phyloP scores from a whole-genome alignment of 768 basidiomycete species.

The Russula earlei region DNA sequence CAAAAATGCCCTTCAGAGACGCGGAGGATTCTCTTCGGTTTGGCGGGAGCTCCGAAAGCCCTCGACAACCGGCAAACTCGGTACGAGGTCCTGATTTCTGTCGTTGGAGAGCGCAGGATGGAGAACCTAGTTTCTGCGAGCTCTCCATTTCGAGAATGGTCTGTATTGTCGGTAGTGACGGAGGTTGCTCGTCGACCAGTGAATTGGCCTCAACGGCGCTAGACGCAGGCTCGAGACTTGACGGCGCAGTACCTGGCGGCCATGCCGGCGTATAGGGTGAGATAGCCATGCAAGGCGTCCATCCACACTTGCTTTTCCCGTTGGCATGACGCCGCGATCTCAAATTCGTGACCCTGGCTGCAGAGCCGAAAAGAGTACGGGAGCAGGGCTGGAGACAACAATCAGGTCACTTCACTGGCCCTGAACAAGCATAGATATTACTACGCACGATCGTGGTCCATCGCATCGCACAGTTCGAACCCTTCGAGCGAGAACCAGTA shows the following conservation, averaged over 20 bases:
- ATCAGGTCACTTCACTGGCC: neutral
- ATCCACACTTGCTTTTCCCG: constrained; percentile 88
- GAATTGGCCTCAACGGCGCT: constrained; percentile 13
- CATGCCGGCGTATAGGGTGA: constrained; percentile 31
- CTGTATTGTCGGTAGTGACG: constrained; percentile 27
- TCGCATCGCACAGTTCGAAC: constrained; percentile 61
- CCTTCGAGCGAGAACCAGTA: constrained; percentile 80
- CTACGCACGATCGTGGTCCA: constrained; percentile 64
- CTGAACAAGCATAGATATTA: neutral
- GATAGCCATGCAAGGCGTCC: constrained; percentile 48
- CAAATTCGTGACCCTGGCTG: constrained; percentile 35
- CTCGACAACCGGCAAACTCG: neutral
- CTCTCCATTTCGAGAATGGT: constrained; percentile 25
- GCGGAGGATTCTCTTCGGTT: constrained; percentile 50
- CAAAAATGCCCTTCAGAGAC: constrained; percentile 53
- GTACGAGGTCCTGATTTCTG: constrained; percentile 6
- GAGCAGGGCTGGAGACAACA: constrained; percentile 47
- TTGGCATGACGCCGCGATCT: constrained; percentile 76
- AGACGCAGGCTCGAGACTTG: constrained; percentile 42
- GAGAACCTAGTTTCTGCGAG: neutral
- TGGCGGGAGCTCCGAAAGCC: constrained; percentile 10
- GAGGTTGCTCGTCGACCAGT: constrained; percentile 1
- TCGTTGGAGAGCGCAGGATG: neutral
- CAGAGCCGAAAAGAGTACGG: constrained; percentile 38
- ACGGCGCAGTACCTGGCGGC: constrained; percentile 53